Evolutionary conservation across 2,329 filamentous ascomycete species (phyloP), one percentile per base, ranked within the genome.

Genomic region (Colletotrichum siamense): DNA sequence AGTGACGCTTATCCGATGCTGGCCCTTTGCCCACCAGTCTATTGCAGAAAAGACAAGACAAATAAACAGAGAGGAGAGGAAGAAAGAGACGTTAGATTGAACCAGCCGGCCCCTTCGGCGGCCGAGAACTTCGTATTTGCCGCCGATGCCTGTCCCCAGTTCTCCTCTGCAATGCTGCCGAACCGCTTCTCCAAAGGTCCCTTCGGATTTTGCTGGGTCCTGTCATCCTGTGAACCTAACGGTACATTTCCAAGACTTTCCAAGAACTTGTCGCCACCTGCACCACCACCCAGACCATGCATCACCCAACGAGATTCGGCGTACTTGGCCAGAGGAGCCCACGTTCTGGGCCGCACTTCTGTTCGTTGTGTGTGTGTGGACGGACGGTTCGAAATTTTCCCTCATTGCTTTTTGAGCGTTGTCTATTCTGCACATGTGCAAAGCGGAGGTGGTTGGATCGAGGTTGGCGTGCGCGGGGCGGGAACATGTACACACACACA

Each of bases 61-160:
- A 16, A n/a, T 7, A 15, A 18, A 32, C 6, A 22, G 16, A n/a
- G 7, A 39, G 5, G 13, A 1, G 2, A 39, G 5, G 13, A 1
- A 1, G 18, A 22, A 6, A 22, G 8, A n/a, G 9, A n/a, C 18
- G 44, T 49, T 49, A 49, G 44, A 49, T 49, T 49, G 44, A 32
- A 24, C 18, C 57, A 30, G 71, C 24, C 57, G 71, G 71, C 24
- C 30, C 71, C 55, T 63, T 64, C 65, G 65, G 65, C 71, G 65
- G 71, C 57, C 71, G 71, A 73, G 24, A 57, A 13, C 59, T 73
- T 73, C 36, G 71, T 73, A 64, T 73, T 69, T 68, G 65, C 57
- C 44, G 65, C 64, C 26, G 24, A 16, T 63, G n/a, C 36, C 64
- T 67, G 65, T 32, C 34, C 24, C 36, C 28, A 9, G 55, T 18